Conservation (phyloP, 495 filamentous ascomycete genomes). For the Xylaria palmicola region DNA sequence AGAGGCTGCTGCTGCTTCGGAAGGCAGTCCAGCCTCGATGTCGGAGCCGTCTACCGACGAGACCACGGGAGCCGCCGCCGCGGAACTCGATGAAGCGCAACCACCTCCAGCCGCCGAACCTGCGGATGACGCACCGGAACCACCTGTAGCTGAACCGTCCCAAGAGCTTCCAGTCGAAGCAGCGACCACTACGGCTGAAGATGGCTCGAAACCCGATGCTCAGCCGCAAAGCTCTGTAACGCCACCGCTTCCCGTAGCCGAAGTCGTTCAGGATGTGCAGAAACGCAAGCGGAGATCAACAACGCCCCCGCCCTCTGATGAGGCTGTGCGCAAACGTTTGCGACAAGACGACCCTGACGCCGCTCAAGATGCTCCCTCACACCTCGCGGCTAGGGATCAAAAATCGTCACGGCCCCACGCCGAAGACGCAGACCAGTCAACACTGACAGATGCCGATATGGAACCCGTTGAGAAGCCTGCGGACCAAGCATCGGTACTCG, state of each 20-base stretch:
- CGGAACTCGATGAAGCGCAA: constrained; percentile 10
- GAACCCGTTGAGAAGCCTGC: not conserved
- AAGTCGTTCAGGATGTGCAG: constrained; percentile 56
- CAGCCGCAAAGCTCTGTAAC: constrained; percentile 19
- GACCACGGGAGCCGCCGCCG: not conserved
- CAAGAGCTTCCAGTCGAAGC: not conserved
- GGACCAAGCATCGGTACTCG: not conserved
- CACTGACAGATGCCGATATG: not conserved
- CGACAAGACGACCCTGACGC: constrained; percentile 27
- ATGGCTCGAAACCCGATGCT: constrained; percentile 3
- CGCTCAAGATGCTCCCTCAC: not conserved
- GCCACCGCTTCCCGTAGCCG: constrained; percentile 27
- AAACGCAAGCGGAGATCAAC: constrained; percentile 75
- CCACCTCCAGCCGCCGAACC: constrained; percentile 20
- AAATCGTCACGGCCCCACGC: constrained; percentile 6
- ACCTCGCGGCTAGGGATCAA: not conserved
- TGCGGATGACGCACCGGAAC: constrained; percentile 14
- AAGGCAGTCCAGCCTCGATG: constrained; percentile 15
- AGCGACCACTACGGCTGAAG: not conserved
- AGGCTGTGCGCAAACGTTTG: constrained; percentile 43
- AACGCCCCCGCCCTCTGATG: constrained; percentile 60
- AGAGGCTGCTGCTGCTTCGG: constrained; percentile 26
- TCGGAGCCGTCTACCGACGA: constrained; percentile 14
- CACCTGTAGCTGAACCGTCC: not conserved
- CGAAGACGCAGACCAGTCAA: not conserved